Conservation (phyloP, 352 stramenopile genomes). For the Peronospora belbahrii region DNA sequence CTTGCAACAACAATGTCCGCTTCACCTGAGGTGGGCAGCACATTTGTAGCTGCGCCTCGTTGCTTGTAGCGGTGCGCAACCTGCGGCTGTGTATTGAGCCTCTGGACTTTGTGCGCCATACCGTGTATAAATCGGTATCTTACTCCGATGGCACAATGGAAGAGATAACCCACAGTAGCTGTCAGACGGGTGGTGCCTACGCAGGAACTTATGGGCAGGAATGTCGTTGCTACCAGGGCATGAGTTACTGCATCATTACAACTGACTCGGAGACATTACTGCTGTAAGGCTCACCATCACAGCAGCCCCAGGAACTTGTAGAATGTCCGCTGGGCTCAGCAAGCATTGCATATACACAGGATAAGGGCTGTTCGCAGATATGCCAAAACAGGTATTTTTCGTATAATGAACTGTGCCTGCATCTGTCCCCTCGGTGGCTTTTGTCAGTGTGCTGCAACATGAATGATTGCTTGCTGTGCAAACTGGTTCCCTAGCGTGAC, state of each 20-base stretch:
- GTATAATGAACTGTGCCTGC: too few relatives aligned
- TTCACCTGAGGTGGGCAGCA: too few relatives aligned
- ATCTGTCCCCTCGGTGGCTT: too few relatives aligned
- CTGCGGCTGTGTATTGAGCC: constrained; percentile 56
- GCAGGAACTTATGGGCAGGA: constrained; percentile 49
- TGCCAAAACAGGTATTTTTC: too few relatives aligned
- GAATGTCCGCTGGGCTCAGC: constrained; percentile 26
- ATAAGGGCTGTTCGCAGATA: too few relatives aligned
- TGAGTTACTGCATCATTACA: constrained; percentile 67
- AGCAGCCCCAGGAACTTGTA: constrained; percentile 15
- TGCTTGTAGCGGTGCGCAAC: constrained; percentile 41
- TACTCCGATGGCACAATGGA: constrained; percentile 36
- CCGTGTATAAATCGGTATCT: constrained; percentile 41
- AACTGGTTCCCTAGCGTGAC: too few relatives aligned
- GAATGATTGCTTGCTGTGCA: too few relatives aligned
- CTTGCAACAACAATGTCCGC: too few relatives aligned
- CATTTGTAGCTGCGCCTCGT: too few relatives aligned
- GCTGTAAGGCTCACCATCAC: constrained; percentile 46
- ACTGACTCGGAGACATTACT: constrained; percentile 58
- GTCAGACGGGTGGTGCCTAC: constrained; percentile 59
- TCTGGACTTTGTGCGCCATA: constrained; percentile 51
- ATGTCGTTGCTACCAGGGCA: constrained; percentile 44
- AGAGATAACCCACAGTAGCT: constrained; percentile 67
- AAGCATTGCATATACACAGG: too few relatives aligned
- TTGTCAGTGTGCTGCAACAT: too few relatives aligned